phyloP scores from a whole-genome alignment of 192 early-diverging fungal genomes.

The Linnemannia zychae region DNA sequence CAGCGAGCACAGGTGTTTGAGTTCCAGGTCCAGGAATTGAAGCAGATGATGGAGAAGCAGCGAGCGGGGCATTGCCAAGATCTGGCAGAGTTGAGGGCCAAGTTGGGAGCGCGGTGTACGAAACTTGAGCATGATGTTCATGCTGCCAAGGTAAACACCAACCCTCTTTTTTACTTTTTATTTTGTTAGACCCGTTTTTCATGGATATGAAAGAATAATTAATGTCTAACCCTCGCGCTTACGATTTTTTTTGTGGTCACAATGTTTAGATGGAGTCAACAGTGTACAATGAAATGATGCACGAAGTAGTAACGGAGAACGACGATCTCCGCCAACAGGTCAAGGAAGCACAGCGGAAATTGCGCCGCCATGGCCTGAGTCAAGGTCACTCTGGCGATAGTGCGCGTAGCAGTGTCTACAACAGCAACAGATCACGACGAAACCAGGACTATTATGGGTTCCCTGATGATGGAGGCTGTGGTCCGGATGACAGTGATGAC shows the following conservation, averaged over 20 bases:
- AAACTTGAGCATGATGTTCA: conserved; percentile 44
- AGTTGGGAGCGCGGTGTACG: conserved; percentile 10
- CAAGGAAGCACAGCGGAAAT: conserved; percentile 24
- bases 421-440: background rate
- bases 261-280: conserved; percentile 39
- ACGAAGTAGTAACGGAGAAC: conserved; percentile 51
- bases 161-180: background rate
- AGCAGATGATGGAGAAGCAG: conserved; percentile 14
- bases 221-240: background rate
- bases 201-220: background rate
- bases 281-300: conserved; percentile 53
- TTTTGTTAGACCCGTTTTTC: background rate
- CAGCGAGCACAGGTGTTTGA: conserved; percentile 22
- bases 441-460: conserved; percentile 20
- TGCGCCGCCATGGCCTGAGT: conserved; percentile 1
- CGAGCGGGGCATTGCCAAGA: conserved; percentile 18
- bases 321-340: conserved; percentile 28
- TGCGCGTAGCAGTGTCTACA: background rate
- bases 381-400: too few relatives aligned
- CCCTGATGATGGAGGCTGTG: conserved; percentile 10
- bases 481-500: conserved; percentile 28
- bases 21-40: conserved; percentile 25
- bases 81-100: conserved; percentile 12
- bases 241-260: background rate
- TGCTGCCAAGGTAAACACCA: conserved; percentile 42